phyloP scores from a whole-genome alignment of 352 stramenopile genomes.

The Nothophytophthora sp. region DNA sequence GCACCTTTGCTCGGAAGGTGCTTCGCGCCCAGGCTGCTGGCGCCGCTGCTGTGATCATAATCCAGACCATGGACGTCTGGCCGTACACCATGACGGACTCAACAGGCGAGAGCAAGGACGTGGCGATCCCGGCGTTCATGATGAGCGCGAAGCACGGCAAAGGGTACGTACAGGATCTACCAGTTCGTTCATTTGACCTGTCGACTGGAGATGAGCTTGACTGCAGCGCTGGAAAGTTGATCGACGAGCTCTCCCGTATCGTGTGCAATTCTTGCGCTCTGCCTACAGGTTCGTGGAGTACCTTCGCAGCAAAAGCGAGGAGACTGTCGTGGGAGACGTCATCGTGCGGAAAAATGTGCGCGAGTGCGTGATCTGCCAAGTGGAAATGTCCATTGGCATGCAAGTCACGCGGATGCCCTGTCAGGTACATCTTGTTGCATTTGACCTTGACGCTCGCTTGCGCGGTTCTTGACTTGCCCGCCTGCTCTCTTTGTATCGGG shows the following conservation, averaged over 20 bases:
- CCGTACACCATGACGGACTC: constrained; percentile 88
- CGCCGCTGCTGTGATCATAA: constrained; percentile 60
- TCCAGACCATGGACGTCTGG: constrained; percentile 77
- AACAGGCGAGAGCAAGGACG: constrained; percentile 51
- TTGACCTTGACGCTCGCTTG: no score
- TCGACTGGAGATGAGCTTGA: not conserved
- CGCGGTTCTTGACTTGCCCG: constrained; percentile 1
- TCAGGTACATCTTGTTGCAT: no score
- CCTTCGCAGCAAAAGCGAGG: constrained; percentile 31
- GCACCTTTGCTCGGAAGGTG: constrained; percentile 78
- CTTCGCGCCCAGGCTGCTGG: constrained; percentile 59
- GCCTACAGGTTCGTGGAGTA: constrained; percentile 58
- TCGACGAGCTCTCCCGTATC: no score
- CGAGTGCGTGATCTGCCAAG: constrained; percentile 84
- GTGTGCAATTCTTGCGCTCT: not conserved
- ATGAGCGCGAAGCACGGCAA: constrained; percentile 72
- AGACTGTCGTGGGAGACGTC: constrained; percentile 39
- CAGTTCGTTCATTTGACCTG: not conserved
- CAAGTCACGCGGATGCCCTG: constrained; percentile 75
- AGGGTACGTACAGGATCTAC: constrained; percentile 27
- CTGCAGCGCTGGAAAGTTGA: not conserved
- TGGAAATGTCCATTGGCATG: constrained; percentile 72
- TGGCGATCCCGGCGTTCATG: constrained; percentile 80
- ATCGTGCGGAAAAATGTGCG: constrained; percentile 65
- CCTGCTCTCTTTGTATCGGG: constrained; percentile 6